Base-by-base conservation (phyloP, 108 stramenopile genomes). In the Bacterosira constricta region DNA sequence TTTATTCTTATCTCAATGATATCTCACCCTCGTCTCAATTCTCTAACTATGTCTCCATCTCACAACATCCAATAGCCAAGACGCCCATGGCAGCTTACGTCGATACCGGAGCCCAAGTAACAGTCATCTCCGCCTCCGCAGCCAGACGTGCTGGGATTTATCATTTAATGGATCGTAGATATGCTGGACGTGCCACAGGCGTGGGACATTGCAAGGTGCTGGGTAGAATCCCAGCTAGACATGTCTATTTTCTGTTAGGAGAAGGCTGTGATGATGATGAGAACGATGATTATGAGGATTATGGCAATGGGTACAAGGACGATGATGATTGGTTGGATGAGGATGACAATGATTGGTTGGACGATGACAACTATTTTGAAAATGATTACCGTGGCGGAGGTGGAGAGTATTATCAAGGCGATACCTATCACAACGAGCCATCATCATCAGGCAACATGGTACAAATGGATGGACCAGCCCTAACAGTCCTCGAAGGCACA, bases 21-120 rank as follows among this genome's bases (percentile, higher is more conserved):
- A 29, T 9, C 15, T 29, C 9, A 54, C 29, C 9, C 53, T 29
- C 6, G 4, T 30, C 3, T 30, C 11, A 6, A 6, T 20, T 11
- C 23, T 29, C 7, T 54, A 13, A 6, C 23, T 29, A 12, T 30
- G 12, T 6, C 53, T 47, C 27, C n/a, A 29, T 30, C 29, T 15
- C 15, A 35, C 17, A 13, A 26, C 47, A 64, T 32, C 26, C 25
- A 35, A 21, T 44, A 35, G 42, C 50, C 9, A 70, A 49, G 36
- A 76, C 79, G 30, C 75, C 83, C 34, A 59, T 87, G 15, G 63
- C 71, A 0, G 81, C 87, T 54, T 86, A 76, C 71, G 64, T 84
- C 17, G 88, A 89, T 62, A 89, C 88, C 37, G 88, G 85, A 23
- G 88, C 88, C 41, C 79, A 86, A 70, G 83, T 84, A 10, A 84